Conservation (phyloP, 2,329 filamentous ascomycete species). For the Cryphonectria japonica region DNA sequence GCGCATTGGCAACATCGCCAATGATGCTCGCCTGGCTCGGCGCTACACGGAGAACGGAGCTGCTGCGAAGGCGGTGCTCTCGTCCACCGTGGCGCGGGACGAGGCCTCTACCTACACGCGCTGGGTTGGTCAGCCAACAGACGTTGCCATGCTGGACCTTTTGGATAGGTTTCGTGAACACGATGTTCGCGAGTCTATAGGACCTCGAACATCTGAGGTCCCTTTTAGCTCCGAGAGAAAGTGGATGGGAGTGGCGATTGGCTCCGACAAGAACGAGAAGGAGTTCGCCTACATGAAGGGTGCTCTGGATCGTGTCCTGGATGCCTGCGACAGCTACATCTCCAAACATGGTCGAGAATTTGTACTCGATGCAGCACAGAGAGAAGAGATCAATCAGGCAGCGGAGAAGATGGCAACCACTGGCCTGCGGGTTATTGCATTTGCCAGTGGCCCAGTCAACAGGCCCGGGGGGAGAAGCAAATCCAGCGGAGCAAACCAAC, state of each 20-base stretch:
- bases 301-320: slow-evolving; percentile 83
- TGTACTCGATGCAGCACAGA: slow-evolving; percentile 75
- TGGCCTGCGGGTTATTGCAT: slow-evolving; percentile 87
- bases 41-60: slow-evolving; percentile 71
- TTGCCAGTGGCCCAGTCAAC: slow-evolving; percentile 79
- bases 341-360: slow-evolving; percentile 85
- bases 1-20: slow-evolving; percentile 93
- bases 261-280: slow-evolving; percentile 63
- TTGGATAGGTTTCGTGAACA: slow-evolving; percentile 90
- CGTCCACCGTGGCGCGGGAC: slow-evolving; percentile 75
- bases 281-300: slow-evolving; percentile 96
- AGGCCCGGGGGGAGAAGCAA: slow-evolving; percentile 48
- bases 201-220: slow-evolving; percentile 80
- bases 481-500: slow-evolving; percentile 42
- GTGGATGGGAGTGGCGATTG: slow-evolving; percentile 97
- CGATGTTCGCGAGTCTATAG: slow-evolving; percentile 84
- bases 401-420: slow-evolving; percentile 87
- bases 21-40: slow-evolving; percentile 83
- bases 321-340: slow-evolving; percentile 88
- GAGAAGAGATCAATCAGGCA: slow-evolving; percentile 74
- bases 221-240: slow-evolving; percentile 97
- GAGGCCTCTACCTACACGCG: slow-evolving; percentile 71
- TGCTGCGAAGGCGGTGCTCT: slow-evolving; percentile 78
- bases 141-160: slow-evolving; percentile 94
- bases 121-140: slow-evolving; percentile 96